These are phyloP conservation scores for Yamadazyma olivae DNA, from an alignment of 805 yeast genomes.

Conservation along the genomic window DNA sequence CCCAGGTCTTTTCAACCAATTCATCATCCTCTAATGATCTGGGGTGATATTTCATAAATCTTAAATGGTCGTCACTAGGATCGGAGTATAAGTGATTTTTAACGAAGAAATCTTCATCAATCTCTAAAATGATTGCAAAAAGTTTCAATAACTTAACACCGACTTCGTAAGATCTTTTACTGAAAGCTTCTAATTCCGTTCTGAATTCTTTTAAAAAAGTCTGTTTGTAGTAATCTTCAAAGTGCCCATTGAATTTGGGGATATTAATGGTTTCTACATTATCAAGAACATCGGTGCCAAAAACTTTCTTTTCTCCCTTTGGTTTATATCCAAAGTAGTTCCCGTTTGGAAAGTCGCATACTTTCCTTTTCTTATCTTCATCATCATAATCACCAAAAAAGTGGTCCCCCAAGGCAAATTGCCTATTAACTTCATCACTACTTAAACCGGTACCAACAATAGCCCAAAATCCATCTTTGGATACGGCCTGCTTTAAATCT, in stretches of 20 bases:
- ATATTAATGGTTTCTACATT: constrained; percentile 29
- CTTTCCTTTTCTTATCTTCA: constrained; percentile 23
- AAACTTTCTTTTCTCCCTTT: constrained; percentile 27
- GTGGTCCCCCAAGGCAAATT: constrained; percentile 25
- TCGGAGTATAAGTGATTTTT: constrained; percentile 28
- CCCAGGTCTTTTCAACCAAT: constrained; percentile 28
- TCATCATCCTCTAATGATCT: constrained; percentile 25
- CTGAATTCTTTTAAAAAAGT: constrained; percentile 18
- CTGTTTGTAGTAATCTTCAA: constrained; percentile 16
- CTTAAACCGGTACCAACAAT: constrained; percentile 22
- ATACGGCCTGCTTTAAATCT: constrained; percentile 23
- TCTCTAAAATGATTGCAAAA: constrained; percentile 31
- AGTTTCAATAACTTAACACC: constrained; percentile 17
- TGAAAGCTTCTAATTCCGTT: constrained; percentile 18
- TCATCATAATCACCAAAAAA: constrained; percentile 22
- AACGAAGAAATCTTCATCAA: constrained; percentile 29
- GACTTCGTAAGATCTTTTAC: constrained; percentile 17
- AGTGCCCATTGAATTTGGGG: constrained; percentile 25
- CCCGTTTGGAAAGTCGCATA: constrained; percentile 24
- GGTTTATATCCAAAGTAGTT: constrained; percentile 32
- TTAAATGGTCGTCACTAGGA: constrained; percentile 30
- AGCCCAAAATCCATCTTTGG: constrained; percentile 32
- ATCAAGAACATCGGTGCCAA: constrained; percentile 26
- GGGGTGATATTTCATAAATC: constrained; percentile 33
- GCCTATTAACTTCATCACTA: constrained; percentile 22